Evolutionary conservation across 2,329 filamentous ascomycete genomes (phyloP).

Genomic region (Anthostomella pinea): DNA sequence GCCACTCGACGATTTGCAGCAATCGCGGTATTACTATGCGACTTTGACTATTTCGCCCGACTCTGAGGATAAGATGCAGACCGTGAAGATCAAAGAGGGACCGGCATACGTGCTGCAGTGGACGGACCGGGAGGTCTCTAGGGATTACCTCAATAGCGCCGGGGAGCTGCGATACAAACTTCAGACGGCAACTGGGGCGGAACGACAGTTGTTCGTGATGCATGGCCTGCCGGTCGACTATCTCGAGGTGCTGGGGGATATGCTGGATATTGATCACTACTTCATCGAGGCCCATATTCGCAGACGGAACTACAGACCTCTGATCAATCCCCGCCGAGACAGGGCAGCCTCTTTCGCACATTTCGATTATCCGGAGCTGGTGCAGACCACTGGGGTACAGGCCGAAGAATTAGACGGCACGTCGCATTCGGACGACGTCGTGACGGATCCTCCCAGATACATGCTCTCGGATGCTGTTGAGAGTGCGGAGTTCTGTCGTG

Average conservation of each 20-base stretch:
- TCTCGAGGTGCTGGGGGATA: slow-evolving; percentile 20
- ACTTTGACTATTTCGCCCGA: too few relatives aligned
- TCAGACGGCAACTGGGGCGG: background rate
- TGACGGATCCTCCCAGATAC: slow-evolving; percentile 11
- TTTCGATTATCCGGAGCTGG: slow-evolving; percentile 33
- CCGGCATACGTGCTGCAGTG: background rate
- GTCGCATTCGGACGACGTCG: background rate
- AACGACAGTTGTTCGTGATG: slow-evolving; percentile 24
- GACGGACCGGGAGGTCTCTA: background rate
- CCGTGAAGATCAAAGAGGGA: too few relatives aligned
- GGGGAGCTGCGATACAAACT: background rate
- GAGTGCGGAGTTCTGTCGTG: slow-evolving; percentile 32
- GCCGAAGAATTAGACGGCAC: too few relatives aligned
- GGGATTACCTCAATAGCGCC: background rate
- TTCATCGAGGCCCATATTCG: slow-evolving; percentile 32
- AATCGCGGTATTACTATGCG: too few relatives aligned
- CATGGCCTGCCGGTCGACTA: slow-evolving; percentile 22
- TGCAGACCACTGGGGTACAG: too few relatives aligned
- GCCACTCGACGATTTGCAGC: too few relatives aligned
- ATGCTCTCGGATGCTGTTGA: slow-evolving; percentile 18
- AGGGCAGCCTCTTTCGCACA: slow-evolving; percentile 11
- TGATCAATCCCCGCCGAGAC: slow-evolving; percentile 7
- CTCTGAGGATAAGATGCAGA: too few relatives aligned
- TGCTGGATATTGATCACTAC: slow-evolving; percentile 26
- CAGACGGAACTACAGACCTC: slow-evolving; percentile 25